Base-by-base conservation (phyloP, 1,284 basidiomycete genomes). In the Malassezia vespertilionis region DNA sequence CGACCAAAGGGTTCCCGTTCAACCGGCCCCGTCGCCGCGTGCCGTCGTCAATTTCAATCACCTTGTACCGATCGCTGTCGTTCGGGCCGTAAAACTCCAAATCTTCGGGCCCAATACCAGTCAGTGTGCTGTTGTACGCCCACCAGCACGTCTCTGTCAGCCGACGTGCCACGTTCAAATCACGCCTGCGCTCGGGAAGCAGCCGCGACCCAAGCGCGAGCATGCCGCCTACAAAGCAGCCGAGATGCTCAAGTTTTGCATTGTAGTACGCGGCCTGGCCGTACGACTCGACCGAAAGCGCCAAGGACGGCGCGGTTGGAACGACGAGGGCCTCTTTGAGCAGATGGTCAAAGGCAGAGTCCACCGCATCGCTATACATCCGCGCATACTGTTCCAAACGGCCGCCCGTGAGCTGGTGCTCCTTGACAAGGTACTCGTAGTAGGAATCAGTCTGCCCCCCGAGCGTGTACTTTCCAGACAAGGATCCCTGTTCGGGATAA, bases 361-460 rank as follows among this genome's bases (percentile, higher is more conserved):
- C 74, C 27, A 77, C 72, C 2, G 74, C 72, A 2, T 60, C 61
- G 7, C 60, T 60, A 59, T 77, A 79, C 66, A 78, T 73, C 9
- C 71, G 60, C 24, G 63, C 61, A 65, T 76, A 78, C 45, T 75
- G 73, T 27, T 69, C 54, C 1, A 72, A 61, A 4, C 61, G 61
- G 5, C 70, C 73, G 22, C 73, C 74, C 2, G 76, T 65, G 3
- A 77, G 68, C 54, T 76, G 74, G 59, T 75, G 72, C 56, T 73
- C 70, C 61, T 77, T 77, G 72, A 77, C 72, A 17, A 78, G 67
- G 58, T 78, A 78, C 57, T 78, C 77, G 61, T 77, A 78, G 62
- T 76, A 78, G 41, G 61, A 63, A 38, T 74, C 72, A 11, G 66
- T 66, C 61, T 75, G 66, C 17, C 74, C 76, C 14, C 77, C 77